Base-by-base conservation (phyloP, 495 filamentous ascomycete species). In the Gamarada debralockiae region DNA sequence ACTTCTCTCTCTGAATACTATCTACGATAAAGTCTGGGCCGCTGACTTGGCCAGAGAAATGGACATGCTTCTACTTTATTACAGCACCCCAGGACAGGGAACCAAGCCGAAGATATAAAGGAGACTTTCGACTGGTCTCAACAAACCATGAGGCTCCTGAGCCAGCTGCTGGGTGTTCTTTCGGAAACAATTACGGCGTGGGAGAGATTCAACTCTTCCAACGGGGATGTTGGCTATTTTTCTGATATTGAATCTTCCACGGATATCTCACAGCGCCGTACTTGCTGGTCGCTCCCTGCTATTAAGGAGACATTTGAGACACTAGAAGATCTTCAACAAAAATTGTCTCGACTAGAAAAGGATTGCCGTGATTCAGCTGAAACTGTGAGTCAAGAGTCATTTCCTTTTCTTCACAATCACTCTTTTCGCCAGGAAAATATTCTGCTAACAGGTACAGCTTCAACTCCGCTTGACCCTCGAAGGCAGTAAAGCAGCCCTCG, bases 181-280 rank as follows among this genome's bases (percentile, higher is more conserved):
- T 52, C 24, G 4, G 22, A 20, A 31, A 31, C 34, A 0, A 31
- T 43, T 20, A 52, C 41, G 13, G 3, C 0, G 15, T 52, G 36
- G 49, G 13, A 43, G 18, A 6, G n/a, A 17, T 52, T 52, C 25
- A 51, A 27, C 10, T 13, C 22, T 18, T 0, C 1, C 7, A 22
- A 43, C 18, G 49, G 49, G 37, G 36, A 52, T 17, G n/a, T 52
- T 31, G 36, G 22, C 12, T 42, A 52, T 20, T 52, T 42, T 38
- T 41, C 34, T 3, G 49, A 52, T n/a, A 3, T n/a, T 7, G 34
- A 39, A 9, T n/a, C 33, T 2, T 2, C 34, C 1, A 5, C 7
- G 2, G 47, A 22, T 8, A 22, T 6, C 37, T 40, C 15, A 18
- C 37, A 52, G 12, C 3, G 3, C 23, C 2, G 21, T 29, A 41